phyloP scores from a whole-genome alignment of 2,329 filamentous ascomycete species.

The Penicillium italicum region DNA sequence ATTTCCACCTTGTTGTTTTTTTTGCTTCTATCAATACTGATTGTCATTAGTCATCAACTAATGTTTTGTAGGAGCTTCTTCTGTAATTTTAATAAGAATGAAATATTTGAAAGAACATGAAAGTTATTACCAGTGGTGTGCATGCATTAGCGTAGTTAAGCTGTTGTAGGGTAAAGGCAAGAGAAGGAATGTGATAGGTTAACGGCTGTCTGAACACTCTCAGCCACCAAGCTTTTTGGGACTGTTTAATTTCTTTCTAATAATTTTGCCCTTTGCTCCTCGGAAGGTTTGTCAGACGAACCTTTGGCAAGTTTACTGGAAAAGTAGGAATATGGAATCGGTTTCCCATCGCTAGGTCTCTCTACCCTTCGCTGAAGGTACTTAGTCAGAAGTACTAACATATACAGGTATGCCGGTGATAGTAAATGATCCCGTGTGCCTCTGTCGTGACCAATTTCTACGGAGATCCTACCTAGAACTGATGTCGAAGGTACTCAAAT shows the following conservation, averaged over 20 bases:
- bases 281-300: background rate
- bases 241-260: background rate
- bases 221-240: background rate
- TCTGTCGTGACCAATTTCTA: background rate
- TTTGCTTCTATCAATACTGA: too few species aligned
- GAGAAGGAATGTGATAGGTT: constrained; percentile 1
- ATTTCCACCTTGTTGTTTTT: too few species aligned
- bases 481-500: background rate
- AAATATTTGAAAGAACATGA: too few species aligned
- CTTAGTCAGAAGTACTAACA: background rate
- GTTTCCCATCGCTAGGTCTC: background rate
- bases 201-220: background rate
- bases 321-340: too few species aligned
- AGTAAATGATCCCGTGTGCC: background rate
- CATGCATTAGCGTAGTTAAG: too few species aligned
- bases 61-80: too few species aligned
- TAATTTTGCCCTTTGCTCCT: background rate
- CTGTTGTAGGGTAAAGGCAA: too few species aligned
- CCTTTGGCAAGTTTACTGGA: too few species aligned
- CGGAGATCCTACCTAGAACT: background rate
- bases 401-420: background rate
- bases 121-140: too few species aligned
- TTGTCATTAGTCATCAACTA: too few species aligned
- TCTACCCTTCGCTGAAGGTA: background rate
- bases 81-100: too few species aligned